These are phyloP conservation scores for Zizania latifolia DNA, from an alignment of 176 grass and related monocot species.

Conservation along the genomic window DNA sequence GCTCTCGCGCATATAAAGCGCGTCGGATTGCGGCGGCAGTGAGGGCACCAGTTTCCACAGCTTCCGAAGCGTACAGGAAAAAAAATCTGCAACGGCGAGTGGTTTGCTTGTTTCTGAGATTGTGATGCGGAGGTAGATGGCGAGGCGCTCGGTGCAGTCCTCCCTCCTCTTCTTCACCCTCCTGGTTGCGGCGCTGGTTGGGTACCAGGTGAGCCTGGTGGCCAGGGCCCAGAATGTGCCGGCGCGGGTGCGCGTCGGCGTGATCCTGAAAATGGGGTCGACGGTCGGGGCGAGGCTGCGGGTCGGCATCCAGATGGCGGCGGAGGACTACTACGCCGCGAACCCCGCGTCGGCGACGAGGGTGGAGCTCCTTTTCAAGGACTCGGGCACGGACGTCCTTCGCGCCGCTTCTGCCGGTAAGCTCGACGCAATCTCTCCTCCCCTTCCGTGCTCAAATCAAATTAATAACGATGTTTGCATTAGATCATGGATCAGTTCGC, in stretches of 20 bases:
- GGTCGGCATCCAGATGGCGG: constrained; percentile 43
- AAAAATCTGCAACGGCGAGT: no score
- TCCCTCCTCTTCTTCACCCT: not conserved
- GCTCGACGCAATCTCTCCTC: not conserved
- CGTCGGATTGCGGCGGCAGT: not conserved
- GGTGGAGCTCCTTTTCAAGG: constrained; percentile 29
- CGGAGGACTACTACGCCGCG: constrained; percentile 60
- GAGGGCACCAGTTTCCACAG: not conserved
- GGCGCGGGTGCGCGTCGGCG: constrained; percentile 44
- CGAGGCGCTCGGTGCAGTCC: not conserved
- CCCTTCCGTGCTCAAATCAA: not conserved
- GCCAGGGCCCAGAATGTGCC: constrained; percentile 21
- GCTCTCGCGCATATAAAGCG: constrained; percentile 21
- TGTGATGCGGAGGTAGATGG: not conserved
- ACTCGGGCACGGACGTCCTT: constrained; percentile 38
- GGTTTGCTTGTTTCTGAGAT: not conserved
- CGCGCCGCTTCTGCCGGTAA: constrained; percentile 54
- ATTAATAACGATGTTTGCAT: not conserved
- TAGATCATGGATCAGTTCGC: no score
- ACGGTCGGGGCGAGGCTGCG: constrained; percentile 3
- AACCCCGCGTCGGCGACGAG: constrained; percentile 17
- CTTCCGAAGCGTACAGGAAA: not conserved
- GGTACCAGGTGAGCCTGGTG: not conserved
- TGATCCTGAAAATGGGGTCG: constrained; percentile 29
- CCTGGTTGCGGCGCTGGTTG: not conserved